Conservation (phyloP, 2,329 filamentous ascomycete species). For the Bipolaris gigantea region DNA sequence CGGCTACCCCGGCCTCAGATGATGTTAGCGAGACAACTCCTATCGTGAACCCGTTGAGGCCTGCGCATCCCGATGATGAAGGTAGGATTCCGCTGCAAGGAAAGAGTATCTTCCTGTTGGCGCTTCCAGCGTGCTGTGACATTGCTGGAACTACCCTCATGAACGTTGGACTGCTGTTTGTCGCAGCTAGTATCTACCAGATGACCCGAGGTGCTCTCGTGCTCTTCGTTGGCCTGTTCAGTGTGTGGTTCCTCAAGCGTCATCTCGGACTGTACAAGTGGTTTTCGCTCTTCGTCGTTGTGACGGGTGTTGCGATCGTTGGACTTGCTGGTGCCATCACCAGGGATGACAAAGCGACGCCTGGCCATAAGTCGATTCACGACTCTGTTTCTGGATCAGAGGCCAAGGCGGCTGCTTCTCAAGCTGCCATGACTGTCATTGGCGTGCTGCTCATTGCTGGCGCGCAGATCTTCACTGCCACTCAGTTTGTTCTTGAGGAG, state of each 20-base stretch:
- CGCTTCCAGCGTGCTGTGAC: slow-evolving; percentile 87
- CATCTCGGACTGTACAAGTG: slow-evolving; percentile 87
- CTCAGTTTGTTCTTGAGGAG: slow-evolving; percentile 95
- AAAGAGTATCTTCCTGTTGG: slow-evolving; percentile 71
- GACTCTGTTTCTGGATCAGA: slow-evolving; percentile 33
- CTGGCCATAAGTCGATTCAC: slow-evolving; percentile 28
- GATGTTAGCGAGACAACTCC: slow-evolving; percentile 50
- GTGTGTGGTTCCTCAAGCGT: slow-evolving; percentile 83
- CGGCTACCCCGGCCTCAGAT: slow-evolving; percentile 47
- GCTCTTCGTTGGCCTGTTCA: slow-evolving; percentile 93
- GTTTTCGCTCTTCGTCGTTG: slow-evolving; percentile 83
- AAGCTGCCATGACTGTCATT: slow-evolving; percentile 70
- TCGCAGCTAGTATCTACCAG: slow-evolving; percentile 95
- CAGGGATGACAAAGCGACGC: slow-evolving; percentile 62
- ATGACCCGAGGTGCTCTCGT: slow-evolving; percentile 97
- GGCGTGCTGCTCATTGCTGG: slow-evolving; percentile 89
- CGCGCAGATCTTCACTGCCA: slow-evolving; percentile 94
- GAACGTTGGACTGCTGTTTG: slow-evolving; percentile 92
- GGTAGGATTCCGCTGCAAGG: slow-evolving; percentile 66
- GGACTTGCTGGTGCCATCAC: slow-evolving; percentile 85
- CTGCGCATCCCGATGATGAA: slow-evolving; percentile 54
- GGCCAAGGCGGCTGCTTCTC: slow-evolving; percentile 50
- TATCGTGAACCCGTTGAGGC: slow-evolving; percentile 56
- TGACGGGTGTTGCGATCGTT: slow-evolving; percentile 84
- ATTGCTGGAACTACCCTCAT: slow-evolving; percentile 95